These are phyloP conservation scores for Syzygium aromaticum DNA, from an alignment of 345 rosid species.

Conservation along the genomic window DNA sequence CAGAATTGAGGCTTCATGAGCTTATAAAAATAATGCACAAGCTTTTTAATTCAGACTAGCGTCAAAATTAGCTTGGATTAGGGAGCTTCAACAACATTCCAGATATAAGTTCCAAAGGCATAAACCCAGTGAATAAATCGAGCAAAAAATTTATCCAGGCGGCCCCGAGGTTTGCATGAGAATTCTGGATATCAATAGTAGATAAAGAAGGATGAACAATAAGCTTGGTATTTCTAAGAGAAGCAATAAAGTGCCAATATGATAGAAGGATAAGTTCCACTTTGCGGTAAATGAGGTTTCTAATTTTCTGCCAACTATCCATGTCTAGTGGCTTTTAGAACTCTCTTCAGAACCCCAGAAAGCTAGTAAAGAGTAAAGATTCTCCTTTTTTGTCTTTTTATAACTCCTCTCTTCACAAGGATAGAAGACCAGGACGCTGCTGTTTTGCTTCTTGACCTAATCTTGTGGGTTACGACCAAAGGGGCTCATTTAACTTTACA, in stretches of 20 bases:
- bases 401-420: neutral
- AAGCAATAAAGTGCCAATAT: neutral
- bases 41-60: neutral
- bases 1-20: neutral
- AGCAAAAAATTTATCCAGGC: neutral
- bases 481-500: neutral
- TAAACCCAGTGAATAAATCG: neutral
- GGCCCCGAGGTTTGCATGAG: neutral
- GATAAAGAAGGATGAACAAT: neutral
- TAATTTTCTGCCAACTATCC: neutral
- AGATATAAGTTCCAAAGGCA: neutral
- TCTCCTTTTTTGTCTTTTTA: neutral
- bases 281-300: neutral
- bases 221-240: neutral
- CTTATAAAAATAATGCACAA: neutral
- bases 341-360: neutral
- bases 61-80: neutral
- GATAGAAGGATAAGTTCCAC: neutral
- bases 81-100: neutral
- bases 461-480: neutral
- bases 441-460: neutral
- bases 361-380: neutral
- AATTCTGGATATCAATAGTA: neutral
- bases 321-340: neutral
- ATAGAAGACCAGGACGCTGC: neutral